These are phyloP conservation scores for Aspergillus wentii DNA, from an alignment of 495 filamentous ascomycete species.

Conservation along the genomic window DNA sequence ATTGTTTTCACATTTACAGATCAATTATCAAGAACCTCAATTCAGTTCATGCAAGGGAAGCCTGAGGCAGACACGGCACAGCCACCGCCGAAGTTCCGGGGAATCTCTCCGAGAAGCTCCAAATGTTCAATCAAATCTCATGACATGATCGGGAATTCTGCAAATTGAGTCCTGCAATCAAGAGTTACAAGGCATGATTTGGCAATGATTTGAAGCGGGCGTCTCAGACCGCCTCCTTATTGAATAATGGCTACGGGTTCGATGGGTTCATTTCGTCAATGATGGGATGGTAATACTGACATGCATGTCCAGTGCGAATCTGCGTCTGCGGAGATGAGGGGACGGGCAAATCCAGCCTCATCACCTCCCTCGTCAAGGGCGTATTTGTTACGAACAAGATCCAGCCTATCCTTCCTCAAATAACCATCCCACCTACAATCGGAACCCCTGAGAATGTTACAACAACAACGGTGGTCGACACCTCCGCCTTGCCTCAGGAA, in stretches of 20 bases:
- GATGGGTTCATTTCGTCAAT: too few species aligned
- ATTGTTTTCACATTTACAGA: too few species aligned
- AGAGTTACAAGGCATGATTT: too few species aligned
- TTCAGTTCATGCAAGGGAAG: too few species aligned
- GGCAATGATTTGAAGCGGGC: conserved; percentile 11
- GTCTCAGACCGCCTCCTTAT: conserved; percentile 4
- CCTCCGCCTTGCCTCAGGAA: conserved; percentile 91
- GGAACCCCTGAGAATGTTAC: conserved; percentile 92
- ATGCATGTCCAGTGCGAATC: conserved; percentile 64
- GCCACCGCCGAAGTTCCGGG: conserved; percentile 14
- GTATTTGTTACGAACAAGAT: conserved; percentile 92
- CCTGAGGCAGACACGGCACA: conserved; percentile 15
- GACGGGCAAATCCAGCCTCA: conserved; percentile 51
- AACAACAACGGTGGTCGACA: conserved; percentile 93
- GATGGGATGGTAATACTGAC: too few species aligned
- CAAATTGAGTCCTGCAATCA: too few species aligned
- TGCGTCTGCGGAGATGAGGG: conserved; percentile 95
- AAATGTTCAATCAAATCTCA: too few species aligned
- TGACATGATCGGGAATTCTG: background rate
- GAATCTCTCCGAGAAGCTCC: too few species aligned
- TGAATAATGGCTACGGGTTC: conserved; percentile 35
- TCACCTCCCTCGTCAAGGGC: conserved; percentile 77
- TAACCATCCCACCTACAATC: conserved; percentile 84
- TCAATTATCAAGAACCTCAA: too few species aligned
- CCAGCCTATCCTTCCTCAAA: conserved; percentile 86